phyloP scores from a whole-genome alignment of 1,284 basidiomycete genomes.

The Apiotrichum sp. region DNA sequence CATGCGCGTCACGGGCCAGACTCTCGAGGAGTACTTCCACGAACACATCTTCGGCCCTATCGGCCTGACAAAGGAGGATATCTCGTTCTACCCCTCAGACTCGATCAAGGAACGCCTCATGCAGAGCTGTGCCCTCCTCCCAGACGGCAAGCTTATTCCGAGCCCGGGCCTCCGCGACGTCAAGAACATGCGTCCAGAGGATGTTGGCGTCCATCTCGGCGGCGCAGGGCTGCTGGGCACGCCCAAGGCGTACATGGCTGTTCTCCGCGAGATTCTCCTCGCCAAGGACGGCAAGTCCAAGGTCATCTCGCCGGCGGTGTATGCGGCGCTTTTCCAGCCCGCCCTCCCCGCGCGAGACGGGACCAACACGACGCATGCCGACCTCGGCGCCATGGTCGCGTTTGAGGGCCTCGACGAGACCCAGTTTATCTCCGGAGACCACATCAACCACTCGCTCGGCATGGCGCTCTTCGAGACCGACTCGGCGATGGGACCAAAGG shows the following conservation, averaged over 20 bases:
- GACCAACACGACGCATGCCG: constrained; percentile 2
- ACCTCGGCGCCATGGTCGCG: constrained; percentile 6
- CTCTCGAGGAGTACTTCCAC: constrained; percentile 35
- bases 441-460: constrained; percentile 1
- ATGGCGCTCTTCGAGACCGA: background rate
- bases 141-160: constrained; percentile 12
- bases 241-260: constrained; percentile 24
- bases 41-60: constrained; percentile 34
- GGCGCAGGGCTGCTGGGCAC: constrained; percentile 37
- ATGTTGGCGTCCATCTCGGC: constrained; percentile 15
- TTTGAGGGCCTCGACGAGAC: background rate
- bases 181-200: background rate
- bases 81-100: constrained; percentile 30
- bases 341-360: constrained; percentile 4
- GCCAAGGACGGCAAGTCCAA: background rate
- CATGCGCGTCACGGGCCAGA: constrained; percentile 25
- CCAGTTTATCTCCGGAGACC: constrained; percentile 3
- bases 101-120: constrained; percentile 13
- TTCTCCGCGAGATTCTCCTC: constrained; percentile 25
- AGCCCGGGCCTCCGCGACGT: constrained; percentile 4
- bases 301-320: constrained; percentile 16
- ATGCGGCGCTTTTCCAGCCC: constrained; percentile 20
- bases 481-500: constrained; percentile 5
- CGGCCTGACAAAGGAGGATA: constrained; percentile 18
- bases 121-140: constrained; percentile 13